Percentiles rank a stretch among this genome's conserved stretches.
Evolutionary conservation across 768 basidiomycete genomes (phyloP).

Genomic region (Mrakia gelida): DNA sequence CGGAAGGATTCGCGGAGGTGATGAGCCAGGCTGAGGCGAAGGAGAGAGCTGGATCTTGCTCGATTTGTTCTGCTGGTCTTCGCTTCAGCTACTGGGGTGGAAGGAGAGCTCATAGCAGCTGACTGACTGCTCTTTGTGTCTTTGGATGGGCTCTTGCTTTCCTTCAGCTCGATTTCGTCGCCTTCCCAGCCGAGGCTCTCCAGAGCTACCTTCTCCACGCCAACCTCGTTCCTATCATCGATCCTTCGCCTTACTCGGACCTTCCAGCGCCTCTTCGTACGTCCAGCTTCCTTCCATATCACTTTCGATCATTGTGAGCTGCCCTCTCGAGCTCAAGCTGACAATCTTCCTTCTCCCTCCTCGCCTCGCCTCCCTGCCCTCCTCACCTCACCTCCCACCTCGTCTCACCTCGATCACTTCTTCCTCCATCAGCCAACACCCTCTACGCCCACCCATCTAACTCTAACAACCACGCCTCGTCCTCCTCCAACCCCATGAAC

Average conservation of each 20-base stretch:
- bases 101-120: not conserved
- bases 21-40: no score
- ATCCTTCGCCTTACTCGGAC: slow-evolving; percentile 29
- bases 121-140: not conserved
- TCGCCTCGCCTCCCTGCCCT: not conserved
- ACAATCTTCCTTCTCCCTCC: not conserved
- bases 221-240: slow-evolving; percentile 7
- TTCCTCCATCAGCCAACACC: slow-evolving; percentile 1
- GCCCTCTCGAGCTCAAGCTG: no score
- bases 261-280: slow-evolving; percentile 25
- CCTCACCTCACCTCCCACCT: not conserved
- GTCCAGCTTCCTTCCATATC: not conserved
- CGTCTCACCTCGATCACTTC: no score
- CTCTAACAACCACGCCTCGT: not conserved
- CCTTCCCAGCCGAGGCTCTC: slow-evolving; percentile 15
- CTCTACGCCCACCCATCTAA: not conserved
- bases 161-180: slow-evolving; percentile 28
- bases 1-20: not conserved
- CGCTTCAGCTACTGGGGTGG: not conserved
- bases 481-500: not conserved
- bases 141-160: not conserved
- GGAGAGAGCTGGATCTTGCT: no score
- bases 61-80: not conserved
- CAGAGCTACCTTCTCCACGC: slow-evolving; percentile 17
- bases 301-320: not conserved